Conservation (phyloP, 208 protist genomes). For the Trypanosoma cruzi region DNA sequence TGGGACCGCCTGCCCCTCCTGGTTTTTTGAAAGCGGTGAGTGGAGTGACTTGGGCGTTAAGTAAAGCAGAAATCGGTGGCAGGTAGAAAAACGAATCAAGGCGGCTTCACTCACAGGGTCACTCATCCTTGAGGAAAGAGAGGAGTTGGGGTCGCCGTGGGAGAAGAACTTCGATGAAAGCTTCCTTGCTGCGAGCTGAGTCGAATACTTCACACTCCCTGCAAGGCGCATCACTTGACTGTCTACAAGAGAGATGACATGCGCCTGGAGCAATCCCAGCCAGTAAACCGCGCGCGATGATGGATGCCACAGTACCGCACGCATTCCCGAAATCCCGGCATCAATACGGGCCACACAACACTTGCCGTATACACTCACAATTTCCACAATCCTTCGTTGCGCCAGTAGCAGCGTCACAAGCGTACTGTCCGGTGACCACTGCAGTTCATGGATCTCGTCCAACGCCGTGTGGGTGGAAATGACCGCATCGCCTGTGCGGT, state of each 20-base stretch:
- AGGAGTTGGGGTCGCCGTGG: background rate
- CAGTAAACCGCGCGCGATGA: slow-evolving; percentile 34
- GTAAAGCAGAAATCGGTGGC: slow-evolving; percentile 31
- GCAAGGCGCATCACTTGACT: slow-evolving; percentile 29
- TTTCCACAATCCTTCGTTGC: slow-evolving; percentile 17
- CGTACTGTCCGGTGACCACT: slow-evolving; percentile 32
- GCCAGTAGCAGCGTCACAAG: slow-evolving; percentile 22
- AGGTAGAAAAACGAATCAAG: slow-evolving; percentile 28
- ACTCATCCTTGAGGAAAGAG: background rate
- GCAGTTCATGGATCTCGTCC: slow-evolving; percentile 30
- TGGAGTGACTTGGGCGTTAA: slow-evolving; percentile 21
- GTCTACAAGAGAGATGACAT: slow-evolving; percentile 31
- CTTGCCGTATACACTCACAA: slow-evolving; percentile 36
- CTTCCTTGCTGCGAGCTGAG: slow-evolving; percentile 9
- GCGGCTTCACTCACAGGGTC: slow-evolving; percentile 20
- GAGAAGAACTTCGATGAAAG: background rate
- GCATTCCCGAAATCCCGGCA: slow-evolving; percentile 24
- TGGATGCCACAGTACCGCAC: slow-evolving; percentile 28
- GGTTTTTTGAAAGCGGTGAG: slow-evolving; percentile 12
- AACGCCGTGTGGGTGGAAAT: slow-evolving; percentile 24
- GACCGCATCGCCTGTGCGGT: slow-evolving; percentile 5
- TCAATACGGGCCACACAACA: slow-evolving; percentile 32
- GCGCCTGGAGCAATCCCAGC: slow-evolving; percentile 23
- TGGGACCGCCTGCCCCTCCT: background rate
- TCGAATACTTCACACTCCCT: slow-evolving; percentile 31